A percentile compares a stretch with the other conserved stretches of the same genome.
Evolutionary conservation across 345 rosid genomes (phyloP).

Genomic region (Ceriops zippeliana): DNA sequence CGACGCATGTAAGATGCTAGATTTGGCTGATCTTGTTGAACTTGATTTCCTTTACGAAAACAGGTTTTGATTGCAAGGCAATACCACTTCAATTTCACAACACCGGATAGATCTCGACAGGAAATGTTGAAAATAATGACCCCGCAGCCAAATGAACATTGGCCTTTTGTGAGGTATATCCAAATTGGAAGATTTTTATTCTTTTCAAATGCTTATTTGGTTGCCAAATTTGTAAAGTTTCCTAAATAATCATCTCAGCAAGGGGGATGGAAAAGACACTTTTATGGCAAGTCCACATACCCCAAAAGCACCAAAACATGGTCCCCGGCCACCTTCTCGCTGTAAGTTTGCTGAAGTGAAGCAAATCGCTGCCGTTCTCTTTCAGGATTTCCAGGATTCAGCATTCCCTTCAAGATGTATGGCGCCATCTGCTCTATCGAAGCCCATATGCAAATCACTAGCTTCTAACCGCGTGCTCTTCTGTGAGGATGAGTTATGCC

Average conservation of each 20-base stretch:
- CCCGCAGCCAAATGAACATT: constrained; percentile 71
- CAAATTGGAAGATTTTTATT: not conserved
- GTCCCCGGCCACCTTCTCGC: constrained; percentile 83
- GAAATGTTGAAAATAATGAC: constrained; percentile 72
- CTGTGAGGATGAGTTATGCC: constrained; percentile 92
- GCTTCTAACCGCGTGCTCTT: constrained; percentile 77
- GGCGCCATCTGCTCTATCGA: constrained; percentile 74
- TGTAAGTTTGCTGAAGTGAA: constrained; percentile 67
- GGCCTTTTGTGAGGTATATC: constrained; percentile 71
- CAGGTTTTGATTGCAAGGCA: constrained; percentile 82
- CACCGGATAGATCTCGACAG: constrained; percentile 89
- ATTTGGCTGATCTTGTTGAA: constrained; percentile 1
- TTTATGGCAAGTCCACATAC: constrained; percentile 61
- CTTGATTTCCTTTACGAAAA: constrained; percentile 4
- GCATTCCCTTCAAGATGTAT: constrained; percentile 68
- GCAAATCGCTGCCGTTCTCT: constrained; percentile 85
- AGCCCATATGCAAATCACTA: constrained; percentile 64
- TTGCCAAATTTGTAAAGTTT: not conserved
- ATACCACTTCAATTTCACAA: constrained; percentile 78
- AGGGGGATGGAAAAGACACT: constrained; percentile 51
- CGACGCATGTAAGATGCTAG: not conserved
- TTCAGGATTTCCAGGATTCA: constrained; percentile 83
- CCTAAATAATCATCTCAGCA: constrained; percentile 39
- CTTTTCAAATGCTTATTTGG: not conserved
- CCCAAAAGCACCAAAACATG: constrained; percentile 89